Evolutionary conservation across 805 yeast genomes (phyloP).

Genomic region (Starmera dryadoides): DNA sequence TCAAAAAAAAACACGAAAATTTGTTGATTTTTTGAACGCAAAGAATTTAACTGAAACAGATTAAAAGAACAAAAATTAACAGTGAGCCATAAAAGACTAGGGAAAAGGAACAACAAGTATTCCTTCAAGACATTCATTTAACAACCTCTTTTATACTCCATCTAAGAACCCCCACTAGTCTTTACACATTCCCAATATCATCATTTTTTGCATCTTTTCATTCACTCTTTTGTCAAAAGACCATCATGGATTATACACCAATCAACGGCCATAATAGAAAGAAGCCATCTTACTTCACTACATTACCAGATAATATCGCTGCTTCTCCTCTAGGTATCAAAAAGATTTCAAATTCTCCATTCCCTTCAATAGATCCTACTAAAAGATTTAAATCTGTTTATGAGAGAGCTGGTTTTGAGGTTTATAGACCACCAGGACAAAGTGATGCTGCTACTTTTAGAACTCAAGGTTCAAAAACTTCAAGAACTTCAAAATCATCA

Average conservation of each 20-base stretch:
- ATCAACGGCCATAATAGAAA: slow-evolving; percentile 3
- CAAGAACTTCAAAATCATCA: not conserved
- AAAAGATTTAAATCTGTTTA: slow-evolving; percentile 61
- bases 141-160: too few relatives aligned
- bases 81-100: too few relatives aligned
- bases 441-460: not conserved
- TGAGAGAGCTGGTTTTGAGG: slow-evolving; percentile 80
- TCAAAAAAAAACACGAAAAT: too few relatives aligned
- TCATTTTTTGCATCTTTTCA: too few relatives aligned
- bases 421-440: slow-evolving; percentile 23
- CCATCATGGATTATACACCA: not conserved
- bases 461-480: not conserved
- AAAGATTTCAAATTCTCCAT: slow-evolving; percentile 34
- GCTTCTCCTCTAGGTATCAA: slow-evolving; percentile 18
- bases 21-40: too few relatives aligned
- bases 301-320: slow-evolving; percentile 18
- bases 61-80: too few relatives aligned
- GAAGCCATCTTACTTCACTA: slow-evolving; percentile 19
- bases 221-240: too few relatives aligned
- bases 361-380: slow-evolving; percentile 64
- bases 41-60: too few relatives aligned
- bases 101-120: too few relatives aligned
- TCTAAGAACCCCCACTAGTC: too few relatives aligned
- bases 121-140: too few relatives aligned
- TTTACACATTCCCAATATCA: too few relatives aligned